These are phyloP conservation scores for Yamadazyma trypodendri DNA, from an alignment of 1,139 yeast genomes.

Conservation along the genomic window DNA sequence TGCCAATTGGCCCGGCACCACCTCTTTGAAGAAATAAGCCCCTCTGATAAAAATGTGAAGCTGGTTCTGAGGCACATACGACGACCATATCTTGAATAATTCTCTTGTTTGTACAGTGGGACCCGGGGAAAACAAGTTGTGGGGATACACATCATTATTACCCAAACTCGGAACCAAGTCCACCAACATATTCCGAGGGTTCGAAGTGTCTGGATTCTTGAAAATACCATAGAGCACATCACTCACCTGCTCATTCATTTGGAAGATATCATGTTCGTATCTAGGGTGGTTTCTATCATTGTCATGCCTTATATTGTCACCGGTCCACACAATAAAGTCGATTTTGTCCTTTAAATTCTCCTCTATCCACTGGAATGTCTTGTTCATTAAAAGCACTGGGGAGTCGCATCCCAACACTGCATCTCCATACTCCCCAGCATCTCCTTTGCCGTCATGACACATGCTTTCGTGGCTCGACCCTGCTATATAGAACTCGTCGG, in stretches of 20 bases:
- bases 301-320: conserved; percentile 85
- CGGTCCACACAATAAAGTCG: conserved; percentile 88
- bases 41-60: conserved; percentile 72
- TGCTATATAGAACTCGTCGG: conserved; percentile 65
- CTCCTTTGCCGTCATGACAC: conserved; percentile 60
- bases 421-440: conserved; percentile 70
- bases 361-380: conserved; percentile 66
- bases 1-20: conserved; percentile 75
- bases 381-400: conserved; percentile 59
- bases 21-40: conserved; percentile 71
- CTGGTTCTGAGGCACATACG: conserved; percentile 75
- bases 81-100: conserved; percentile 68
- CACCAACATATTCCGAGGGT: conserved; percentile 49
- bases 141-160: conserved; percentile 87
- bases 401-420: conserved; percentile 74
- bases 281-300: conserved; percentile 73
- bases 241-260: conserved; percentile 64
- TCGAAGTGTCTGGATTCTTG: conserved; percentile 36
- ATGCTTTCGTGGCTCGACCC: conserved; percentile 49
- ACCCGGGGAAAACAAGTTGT: conserved; percentile 78
- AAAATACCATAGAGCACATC: conserved; percentile 51
- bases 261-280: conserved; percentile 66
- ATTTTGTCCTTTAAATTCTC: conserved; percentile 67
- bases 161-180: conserved; percentile 70
- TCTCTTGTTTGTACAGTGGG: conserved; percentile 84